A percentile compares a stretch with the other conserved stretches of the same genome.
phyloP scores from a whole-genome alignment of 2,329 filamentous ascomycete genomes.

The Neoarthrinium moseri region DNA sequence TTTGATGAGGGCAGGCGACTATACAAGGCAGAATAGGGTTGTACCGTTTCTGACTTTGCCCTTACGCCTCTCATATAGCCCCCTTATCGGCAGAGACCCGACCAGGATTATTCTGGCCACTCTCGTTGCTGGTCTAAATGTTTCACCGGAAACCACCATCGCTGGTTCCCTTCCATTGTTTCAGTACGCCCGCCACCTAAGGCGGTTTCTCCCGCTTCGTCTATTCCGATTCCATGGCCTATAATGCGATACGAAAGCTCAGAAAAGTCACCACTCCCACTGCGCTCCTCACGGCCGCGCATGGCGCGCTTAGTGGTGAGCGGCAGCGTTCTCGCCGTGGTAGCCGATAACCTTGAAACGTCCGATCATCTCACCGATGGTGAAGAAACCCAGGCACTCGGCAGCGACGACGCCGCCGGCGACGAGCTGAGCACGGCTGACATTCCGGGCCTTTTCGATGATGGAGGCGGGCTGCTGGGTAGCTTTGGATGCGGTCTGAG shows the following conservation, averaged over 20 bases:
- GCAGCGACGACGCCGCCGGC: slow-evolving; percentile 76
- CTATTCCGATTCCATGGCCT: neutral
- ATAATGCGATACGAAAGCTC: neutral
- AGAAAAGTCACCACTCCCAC: neutral
- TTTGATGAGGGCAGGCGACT: neutral
- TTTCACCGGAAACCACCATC: neutral
- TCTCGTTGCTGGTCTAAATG: slow-evolving; percentile 1
- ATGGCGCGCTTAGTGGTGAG: slow-evolving; percentile 51
- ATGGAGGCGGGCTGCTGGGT: slow-evolving; percentile 39
- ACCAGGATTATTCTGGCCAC: neutral
- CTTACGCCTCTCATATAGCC: neutral
- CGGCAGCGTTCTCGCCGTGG: slow-evolving; percentile 63
- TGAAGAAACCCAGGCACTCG: slow-evolving; percentile 95
- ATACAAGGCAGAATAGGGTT: neutral
- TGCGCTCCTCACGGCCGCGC: too few species aligned
- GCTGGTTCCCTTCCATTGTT: neutral
- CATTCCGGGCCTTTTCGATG: slow-evolving; percentile 57
- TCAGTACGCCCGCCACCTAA: neutral
- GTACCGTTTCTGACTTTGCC: neutral
- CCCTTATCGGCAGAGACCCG: neutral
- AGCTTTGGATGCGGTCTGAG: slow-evolving; percentile 43
- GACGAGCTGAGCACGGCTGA: slow-evolving; percentile 69
- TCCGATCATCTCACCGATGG: slow-evolving; percentile 94
- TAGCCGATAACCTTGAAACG: slow-evolving; percentile 95
- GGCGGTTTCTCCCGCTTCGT: neutral